Evolutionary conservation across 1,284 basidiomycete genomes (phyloP), one percentile per base, ranked within the genome.

Genomic region (Cystobasidium sp.): DNA sequence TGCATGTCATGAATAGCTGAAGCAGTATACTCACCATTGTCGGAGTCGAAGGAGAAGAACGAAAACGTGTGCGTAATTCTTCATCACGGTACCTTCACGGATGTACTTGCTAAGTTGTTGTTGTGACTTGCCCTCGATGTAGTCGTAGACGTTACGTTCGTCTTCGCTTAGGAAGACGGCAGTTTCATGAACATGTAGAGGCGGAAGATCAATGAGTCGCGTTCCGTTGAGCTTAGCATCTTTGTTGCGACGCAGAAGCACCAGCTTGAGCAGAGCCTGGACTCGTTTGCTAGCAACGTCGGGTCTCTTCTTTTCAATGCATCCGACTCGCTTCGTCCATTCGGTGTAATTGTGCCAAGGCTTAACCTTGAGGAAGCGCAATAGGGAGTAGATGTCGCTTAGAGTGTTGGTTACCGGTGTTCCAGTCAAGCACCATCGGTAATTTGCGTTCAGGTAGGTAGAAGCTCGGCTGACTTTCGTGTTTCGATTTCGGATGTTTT

Each of bases 181-280:
- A 8, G 71, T 62, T 59, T 75, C 61, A 22, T 76, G 51, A 70
- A 91, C 88, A 82, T 91, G 89, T 83, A 98, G 98, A 0, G 88
- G 85, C 0, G 95, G 95, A 3, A 99, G 84, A 74, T 93, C 88
- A 1, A 98, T 93, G 56, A 99, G 97, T 53, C 86, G 87, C 65
- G 91, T 90, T 2, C 95, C 88, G 53, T 85, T 86, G 83, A 97
- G 94, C 58, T 88, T 88, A 91, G 94, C 97, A 74, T 88, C 90
- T 85, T 98, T 98, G 82, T 97, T 94, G 76, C 96, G 58, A 87
- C 75, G n/a, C 83, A 95, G 22, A 92, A 95, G 82, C 93, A 91
- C 1, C 91, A 93, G 81, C 87, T 88, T 53, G 85, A 78, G 85
- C 47, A 89, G 84, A 12, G 85, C 80, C 82, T 74, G 83, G 80